phyloP scores from a whole-genome alignment of 768 basidiomycete genomes.

The Amylocystis lapponica region DNA sequence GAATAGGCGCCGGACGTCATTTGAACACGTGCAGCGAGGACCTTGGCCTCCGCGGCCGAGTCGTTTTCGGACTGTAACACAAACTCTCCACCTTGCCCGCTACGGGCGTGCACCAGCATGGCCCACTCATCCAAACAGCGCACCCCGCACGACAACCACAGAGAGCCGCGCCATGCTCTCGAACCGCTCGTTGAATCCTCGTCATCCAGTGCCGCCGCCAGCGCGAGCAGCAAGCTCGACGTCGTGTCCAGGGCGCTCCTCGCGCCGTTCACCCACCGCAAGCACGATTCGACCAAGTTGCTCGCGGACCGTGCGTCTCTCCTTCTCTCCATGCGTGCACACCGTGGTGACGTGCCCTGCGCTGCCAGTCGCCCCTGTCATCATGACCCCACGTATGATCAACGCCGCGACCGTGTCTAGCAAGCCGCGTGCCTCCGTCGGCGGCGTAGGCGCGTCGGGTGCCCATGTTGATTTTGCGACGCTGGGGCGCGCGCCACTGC shows the following conservation, averaged over 20 bases:
- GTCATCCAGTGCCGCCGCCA: constrained; percentile 15
- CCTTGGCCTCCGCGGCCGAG: too few species aligned
- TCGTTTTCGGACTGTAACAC: too few species aligned
- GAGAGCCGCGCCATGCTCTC: too few species aligned
- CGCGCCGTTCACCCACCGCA: constrained; percentile 58
- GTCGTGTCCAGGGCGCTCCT: constrained; percentile 65
- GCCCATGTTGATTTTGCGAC: constrained; percentile 66
- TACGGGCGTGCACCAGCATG: too few species aligned
- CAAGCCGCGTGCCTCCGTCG: constrained; percentile 30
- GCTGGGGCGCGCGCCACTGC: constrained; percentile 72
- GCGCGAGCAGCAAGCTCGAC: constrained; percentile 53
- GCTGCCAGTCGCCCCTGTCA: constrained; percentile 72
- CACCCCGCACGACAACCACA: too few species aligned
- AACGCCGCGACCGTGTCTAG: constrained; percentile 64
- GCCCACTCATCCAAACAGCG: too few species aligned
- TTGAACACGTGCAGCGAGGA: too few species aligned
- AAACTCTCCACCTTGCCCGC: too few species aligned
- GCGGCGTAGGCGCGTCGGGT: constrained; percentile 32
- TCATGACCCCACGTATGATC: constrained; percentile 86
- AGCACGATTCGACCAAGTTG: constrained; percentile 65
- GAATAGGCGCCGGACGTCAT: too few species aligned
- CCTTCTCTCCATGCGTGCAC: constrained; percentile 1
- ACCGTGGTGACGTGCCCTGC: constrained; percentile 1
- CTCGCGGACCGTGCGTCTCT: constrained; percentile 62
- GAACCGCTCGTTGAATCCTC: constrained; percentile 25